Base-by-base conservation (phyloP, 805 yeast species). In the Crinitomyces ghanaensis region DNA sequence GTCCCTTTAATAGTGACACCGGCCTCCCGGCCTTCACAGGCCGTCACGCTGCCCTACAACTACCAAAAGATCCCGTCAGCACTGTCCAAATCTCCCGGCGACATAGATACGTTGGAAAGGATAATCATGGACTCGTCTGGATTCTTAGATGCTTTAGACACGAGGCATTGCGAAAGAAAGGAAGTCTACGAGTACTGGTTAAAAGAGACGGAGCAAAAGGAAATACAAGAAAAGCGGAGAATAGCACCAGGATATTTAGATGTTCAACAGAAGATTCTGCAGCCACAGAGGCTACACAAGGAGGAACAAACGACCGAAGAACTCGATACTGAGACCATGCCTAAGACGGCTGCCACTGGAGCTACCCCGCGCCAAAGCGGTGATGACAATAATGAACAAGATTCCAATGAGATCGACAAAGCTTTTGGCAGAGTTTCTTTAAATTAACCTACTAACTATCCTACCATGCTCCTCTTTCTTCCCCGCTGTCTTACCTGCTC, bases 381-480 rank as follows among this genome's bases (percentile, higher is more conserved):
- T n/a, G n/a, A n/a, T n/a, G n/a, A n/a, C n/a, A n/a, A n/a, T n/a
- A n/a, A n/a, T n/a, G n/a, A n/a, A n/a, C n/a, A n/a, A n/a, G n/a
- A n/a, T n/a, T n/a, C 24, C n/a, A 21, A 21, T n/a, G 24, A 21
- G n/a, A 9, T 21, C 9, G 24, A 21, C 24, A n/a, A 21, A 21
- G 24, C n/a, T n/a, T 21, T 21, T 21, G 24, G 24, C n/a, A 21
- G n/a, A 21, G 24, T 21, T 21, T 21, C 24, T 9, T 9, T 21
- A 9, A 9, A 9, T 21, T 21, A 4, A 15, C 5, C 14, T 28
- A 18, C 13, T 22, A 9, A 13, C 30, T 47, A 77, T 12, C 98
- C 98, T 30, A 86, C 59, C 95, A 88, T 83, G 38, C 93, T 79
- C 56, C 98, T 71, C 68, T 91, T 91, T 45, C 98, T 68, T 1